A percentile compares a stretch with the other conserved stretches of the same genome.
Conservation (phyloP, 2,329 filamentous ascomycete species). For the Elsinoe australis region DNA sequence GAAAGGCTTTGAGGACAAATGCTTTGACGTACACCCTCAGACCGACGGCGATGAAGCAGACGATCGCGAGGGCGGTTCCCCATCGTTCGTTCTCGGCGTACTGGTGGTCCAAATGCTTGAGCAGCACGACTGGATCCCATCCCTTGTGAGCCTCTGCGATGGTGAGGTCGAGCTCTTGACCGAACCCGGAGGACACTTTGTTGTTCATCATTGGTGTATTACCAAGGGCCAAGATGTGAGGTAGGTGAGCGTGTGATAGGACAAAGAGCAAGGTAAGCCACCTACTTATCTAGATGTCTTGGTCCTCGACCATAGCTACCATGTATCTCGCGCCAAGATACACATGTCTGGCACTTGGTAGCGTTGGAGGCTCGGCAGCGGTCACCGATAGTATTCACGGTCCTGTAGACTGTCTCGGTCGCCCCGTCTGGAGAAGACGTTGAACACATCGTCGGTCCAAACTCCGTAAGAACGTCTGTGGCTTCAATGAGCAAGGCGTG, state of each 20-base stretch:
- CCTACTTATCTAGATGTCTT: background rate
- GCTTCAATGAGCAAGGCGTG: background rate
- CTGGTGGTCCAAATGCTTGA: constrained; percentile 1
- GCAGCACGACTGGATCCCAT: constrained; percentile 2
- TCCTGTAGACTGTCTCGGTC: background rate
- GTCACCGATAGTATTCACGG: background rate
- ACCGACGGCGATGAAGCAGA: constrained; percentile 1
- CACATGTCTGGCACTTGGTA: background rate
- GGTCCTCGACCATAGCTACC: background rate
- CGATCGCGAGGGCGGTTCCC: background rate
- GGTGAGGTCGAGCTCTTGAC: constrained; percentile 4
- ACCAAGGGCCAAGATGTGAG: background rate
- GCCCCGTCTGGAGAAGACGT: constrained; percentile 2
- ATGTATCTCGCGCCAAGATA: background rate
- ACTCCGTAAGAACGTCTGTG: background rate
- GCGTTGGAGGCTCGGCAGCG: constrained; percentile 3
- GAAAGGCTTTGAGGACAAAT: background rate
- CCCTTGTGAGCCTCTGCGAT: constrained; percentile 9
- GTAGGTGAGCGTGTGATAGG: background rate
- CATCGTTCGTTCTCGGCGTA: constrained; percentile 3
- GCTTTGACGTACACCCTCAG: constrained; percentile 6
- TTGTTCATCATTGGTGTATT: background rate
- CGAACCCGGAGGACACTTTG: background rate
- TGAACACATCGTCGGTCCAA: background rate
- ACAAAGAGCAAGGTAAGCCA: background rate